Evolutionary conservation across 306 rosid species (phyloP).

Genomic region (Calophaca sinica): DNA sequence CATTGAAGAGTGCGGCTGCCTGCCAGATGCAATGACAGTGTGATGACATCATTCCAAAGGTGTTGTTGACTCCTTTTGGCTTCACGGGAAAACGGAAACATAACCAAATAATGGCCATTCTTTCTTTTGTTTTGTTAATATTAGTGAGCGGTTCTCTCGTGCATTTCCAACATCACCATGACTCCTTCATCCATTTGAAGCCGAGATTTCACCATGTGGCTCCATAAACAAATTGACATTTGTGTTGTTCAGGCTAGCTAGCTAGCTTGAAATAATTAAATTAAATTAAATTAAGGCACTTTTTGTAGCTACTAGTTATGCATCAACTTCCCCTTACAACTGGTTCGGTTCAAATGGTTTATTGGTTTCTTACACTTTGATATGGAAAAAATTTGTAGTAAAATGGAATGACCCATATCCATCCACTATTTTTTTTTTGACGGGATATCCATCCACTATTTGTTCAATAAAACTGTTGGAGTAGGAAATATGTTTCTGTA

Average conservation of each 20-base stretch:
- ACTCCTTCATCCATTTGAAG: conserved; percentile 45
- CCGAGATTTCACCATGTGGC: conserved; percentile 63
- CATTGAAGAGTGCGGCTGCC: conserved; percentile 48
- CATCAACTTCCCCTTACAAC: conserved; percentile 23
- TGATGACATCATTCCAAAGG: conserved; percentile 5
- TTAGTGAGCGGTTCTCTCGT: conserved; percentile 60
- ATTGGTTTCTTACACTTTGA: neutral
- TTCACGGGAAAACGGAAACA: conserved; percentile 55
- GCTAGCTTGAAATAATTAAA: neutral
- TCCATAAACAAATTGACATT: conserved; percentile 42
- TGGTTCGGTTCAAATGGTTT: neutral
- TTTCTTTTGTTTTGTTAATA: conserved; percentile 3
- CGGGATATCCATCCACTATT: neutral
- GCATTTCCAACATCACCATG: conserved; percentile 63
- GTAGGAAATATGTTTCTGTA: too few species aligned
- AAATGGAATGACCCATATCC: neutral
- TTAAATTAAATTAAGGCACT: neutral
- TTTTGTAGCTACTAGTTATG: conserved; percentile 29
- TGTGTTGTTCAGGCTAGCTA: conserved; percentile 17
- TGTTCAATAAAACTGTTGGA: too few species aligned
- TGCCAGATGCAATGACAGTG: conserved; percentile 26
- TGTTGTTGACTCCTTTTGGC: conserved; percentile 21
- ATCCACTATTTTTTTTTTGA: neutral
- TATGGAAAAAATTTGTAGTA: neutral
- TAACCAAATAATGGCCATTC: conserved; percentile 34